These are phyloP conservation scores for Hanseniaspora clermontiae DNA, from an alignment of 805 yeast species.

Conservation along the genomic window DNA sequence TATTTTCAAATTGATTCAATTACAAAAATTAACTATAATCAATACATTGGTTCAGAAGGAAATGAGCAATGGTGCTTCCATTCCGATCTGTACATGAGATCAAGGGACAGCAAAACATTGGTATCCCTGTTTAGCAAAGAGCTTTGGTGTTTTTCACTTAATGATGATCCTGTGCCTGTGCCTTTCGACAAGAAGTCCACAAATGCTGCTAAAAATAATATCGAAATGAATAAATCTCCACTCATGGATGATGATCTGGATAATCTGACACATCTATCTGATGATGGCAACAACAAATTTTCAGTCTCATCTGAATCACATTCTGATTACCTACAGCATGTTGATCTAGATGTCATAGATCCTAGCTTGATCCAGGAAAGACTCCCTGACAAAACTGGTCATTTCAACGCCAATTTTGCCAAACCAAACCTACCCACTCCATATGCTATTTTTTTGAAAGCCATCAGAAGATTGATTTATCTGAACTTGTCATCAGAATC, in stretches of 20 bases:
- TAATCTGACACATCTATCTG: neutral
- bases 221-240: neutral
- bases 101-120: constrained; percentile 27
- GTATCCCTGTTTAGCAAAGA: constrained; percentile 32
- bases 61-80: constrained; percentile 34
- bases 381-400: constrained; percentile 24
- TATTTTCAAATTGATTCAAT: constrained; percentile 23
- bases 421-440: constrained; percentile 30
- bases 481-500: constrained; percentile 25
- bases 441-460: constrained; percentile 39
- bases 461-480: constrained; percentile 34
- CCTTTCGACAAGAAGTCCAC: constrained; percentile 15
- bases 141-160: constrained; percentile 33
- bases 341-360: constrained; percentile 12
- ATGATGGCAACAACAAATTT: neutral
- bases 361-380: constrained; percentile 6
- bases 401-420: constrained; percentile 27
- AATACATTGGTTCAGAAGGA: constrained; percentile 24
- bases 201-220: neutral
- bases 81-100: constrained; percentile 31
- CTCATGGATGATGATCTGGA: neutral
- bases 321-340: neutral
- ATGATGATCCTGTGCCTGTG: constrained; percentile 30
- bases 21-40: constrained; percentile 26
- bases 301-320: neutral